Conservation (phyloP, 768 basidiomycete genomes). For the Xerocomellus intermedius region DNA sequence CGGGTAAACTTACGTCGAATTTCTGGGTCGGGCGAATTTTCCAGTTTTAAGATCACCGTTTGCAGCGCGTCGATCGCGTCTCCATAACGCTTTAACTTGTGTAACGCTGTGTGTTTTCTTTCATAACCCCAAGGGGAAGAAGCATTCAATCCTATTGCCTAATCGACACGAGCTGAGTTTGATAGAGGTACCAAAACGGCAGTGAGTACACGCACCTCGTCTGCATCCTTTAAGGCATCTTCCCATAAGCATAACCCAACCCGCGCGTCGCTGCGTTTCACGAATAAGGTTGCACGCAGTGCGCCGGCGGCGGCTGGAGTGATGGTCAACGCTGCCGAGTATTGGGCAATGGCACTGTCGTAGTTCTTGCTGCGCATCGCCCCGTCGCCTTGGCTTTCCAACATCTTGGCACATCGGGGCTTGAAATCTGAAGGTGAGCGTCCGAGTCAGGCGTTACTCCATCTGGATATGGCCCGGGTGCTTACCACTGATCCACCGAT, state of each 20-base stretch:
- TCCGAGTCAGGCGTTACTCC: background rate
- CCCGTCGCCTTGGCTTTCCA: constrained; percentile 9
- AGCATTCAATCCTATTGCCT: constrained; percentile 11
- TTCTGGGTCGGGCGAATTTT: constrained; percentile 5
- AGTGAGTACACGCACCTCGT: constrained; percentile 9
- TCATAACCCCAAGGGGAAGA: constrained; percentile 17
- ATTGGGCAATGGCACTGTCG: constrained; percentile 1
- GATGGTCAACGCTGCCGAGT: constrained; percentile 12
- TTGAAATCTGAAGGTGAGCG: constrained; percentile 2
- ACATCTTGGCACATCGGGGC: background rate
- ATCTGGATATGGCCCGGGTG: background rate
- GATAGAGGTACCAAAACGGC: background rate
- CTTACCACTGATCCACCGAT: constrained; percentile 13
- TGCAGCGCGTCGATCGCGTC: constrained; percentile 8
- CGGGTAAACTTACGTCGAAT: constrained; percentile 9
- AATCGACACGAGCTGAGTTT: background rate
- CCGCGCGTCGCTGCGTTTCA: constrained; percentile 16
- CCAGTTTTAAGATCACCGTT: constrained; percentile 12
- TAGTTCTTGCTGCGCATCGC: constrained; percentile 6
- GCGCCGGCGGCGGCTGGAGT: background rate
- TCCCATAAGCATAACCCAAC: constrained; percentile 4
- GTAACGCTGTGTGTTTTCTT: constrained; percentile 14
- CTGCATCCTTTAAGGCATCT: constrained; percentile 14
- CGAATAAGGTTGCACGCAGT: background rate
- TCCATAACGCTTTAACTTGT: constrained; percentile 7